Conservation (phyloP, 805 yeast species). For the Saccharomycopsis guyanensis region DNA sequence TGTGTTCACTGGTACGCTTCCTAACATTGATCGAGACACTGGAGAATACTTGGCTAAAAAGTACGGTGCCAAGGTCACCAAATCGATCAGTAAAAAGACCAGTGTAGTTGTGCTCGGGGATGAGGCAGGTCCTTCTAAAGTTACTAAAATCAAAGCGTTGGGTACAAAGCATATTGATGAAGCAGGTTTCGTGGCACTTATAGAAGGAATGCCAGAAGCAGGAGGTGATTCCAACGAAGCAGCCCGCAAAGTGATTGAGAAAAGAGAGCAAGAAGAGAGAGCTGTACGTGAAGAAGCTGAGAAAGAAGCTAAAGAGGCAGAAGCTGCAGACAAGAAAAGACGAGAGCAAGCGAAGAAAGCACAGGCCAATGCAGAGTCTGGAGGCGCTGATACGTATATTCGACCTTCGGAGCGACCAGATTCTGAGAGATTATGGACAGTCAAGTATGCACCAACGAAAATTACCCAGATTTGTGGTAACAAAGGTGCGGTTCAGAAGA, state of each 20-base stretch:
- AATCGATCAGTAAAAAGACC: slow-evolving; percentile 79
- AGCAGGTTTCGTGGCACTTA: slow-evolving; percentile 71
- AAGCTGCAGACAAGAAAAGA: slow-evolving; percentile 27
- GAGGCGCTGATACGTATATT: slow-evolving; percentile 20
- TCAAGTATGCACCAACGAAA: slow-evolving; percentile 79
- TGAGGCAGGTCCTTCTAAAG: slow-evolving; percentile 96
- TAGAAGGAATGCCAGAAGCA: slow-evolving; percentile 76
- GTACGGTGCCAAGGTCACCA: slow-evolving; percentile 88
- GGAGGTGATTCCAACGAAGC: slow-evolving; percentile 88
- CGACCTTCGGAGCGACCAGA: slow-evolving; percentile 35
- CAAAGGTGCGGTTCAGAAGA: slow-evolving; percentile 59
- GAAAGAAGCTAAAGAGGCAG: slow-evolving; percentile 39
- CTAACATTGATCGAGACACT: slow-evolving; percentile 66
- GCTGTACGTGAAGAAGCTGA: slow-evolving; percentile 45
- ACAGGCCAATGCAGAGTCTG: slow-evolving; percentile 8
- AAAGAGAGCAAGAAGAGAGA: slow-evolving; percentile 61
- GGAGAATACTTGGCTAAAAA: slow-evolving; percentile 71
- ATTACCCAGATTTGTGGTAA: slow-evolving; percentile 85
- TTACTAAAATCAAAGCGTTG: slow-evolving; percentile 65
- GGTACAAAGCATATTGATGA: slow-evolving; percentile 79
- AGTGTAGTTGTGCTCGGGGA: slow-evolving; percentile 85
- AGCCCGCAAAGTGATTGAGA: slow-evolving; percentile 62
- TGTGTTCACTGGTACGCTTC: slow-evolving; percentile 88
- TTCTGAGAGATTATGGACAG: slow-evolving; percentile 81
- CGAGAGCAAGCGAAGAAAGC: slow-evolving; percentile 23